These are phyloP conservation scores for Boletus reticulatus DNA, from an alignment of 768 basidiomycete genomes.

Conservation along the genomic window DNA sequence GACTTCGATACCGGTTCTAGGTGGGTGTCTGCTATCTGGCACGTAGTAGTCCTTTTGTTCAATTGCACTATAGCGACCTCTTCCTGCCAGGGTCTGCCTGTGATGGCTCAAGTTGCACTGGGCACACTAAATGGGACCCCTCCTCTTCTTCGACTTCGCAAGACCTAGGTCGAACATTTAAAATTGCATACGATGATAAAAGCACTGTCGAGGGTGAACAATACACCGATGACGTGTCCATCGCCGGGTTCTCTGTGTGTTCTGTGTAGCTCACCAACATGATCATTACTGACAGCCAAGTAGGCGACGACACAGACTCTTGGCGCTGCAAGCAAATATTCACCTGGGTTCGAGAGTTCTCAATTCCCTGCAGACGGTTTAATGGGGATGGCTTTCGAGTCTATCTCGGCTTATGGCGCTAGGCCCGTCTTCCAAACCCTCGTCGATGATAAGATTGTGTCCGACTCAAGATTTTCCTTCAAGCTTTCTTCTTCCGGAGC, in stretches of 20 bases:
- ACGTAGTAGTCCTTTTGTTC: not conserved
- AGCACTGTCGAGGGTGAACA: constrained; percentile 30
- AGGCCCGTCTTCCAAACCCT: constrained; percentile 31
- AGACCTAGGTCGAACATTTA: constrained; percentile 22
- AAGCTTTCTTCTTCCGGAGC: constrained; percentile 22
- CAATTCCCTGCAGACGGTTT: constrained; percentile 14
- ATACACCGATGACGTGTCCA: constrained; percentile 33
- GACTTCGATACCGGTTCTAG: constrained; percentile 31
- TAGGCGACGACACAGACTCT: constrained; percentile 14
- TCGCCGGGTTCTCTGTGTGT: constrained; percentile 7
- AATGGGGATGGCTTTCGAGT: constrained; percentile 31
- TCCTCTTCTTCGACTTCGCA: constrained; percentile 24
- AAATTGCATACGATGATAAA: constrained; percentile 37
- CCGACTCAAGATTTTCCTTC: constrained; percentile 27
- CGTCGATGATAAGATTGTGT: constrained; percentile 12
- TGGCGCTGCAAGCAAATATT: constrained; percentile 6
- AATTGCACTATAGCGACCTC: constrained; percentile 12
- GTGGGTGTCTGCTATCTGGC: not conserved
- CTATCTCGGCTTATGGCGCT: constrained; percentile 24
- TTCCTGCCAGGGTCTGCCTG: constrained; percentile 4
- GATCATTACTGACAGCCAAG: not conserved
- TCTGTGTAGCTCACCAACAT: not conserved
- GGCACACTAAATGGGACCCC: constrained; percentile 27
- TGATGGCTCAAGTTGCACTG: constrained; percentile 20
- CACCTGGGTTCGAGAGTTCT: not conserved